These are phyloP conservation scores for Rheum nobile DNA, from an alignment of 148 eudicot species.

Conservation along the genomic window DNA sequence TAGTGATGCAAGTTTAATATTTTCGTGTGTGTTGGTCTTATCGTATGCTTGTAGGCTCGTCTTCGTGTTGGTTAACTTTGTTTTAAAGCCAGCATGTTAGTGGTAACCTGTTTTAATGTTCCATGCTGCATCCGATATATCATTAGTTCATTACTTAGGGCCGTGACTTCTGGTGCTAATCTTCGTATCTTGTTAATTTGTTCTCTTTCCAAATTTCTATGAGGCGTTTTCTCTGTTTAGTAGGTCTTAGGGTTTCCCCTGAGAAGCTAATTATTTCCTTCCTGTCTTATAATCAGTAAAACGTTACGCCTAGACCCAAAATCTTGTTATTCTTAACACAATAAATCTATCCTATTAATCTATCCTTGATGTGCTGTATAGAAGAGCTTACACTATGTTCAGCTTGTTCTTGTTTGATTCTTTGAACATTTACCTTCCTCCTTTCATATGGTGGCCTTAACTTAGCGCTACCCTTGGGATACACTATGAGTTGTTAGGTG, in stretches of 20 bases:
- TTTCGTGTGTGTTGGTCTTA: not conserved
- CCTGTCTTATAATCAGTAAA: not conserved
- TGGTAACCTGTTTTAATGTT: not conserved
- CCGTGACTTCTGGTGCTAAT: not conserved
- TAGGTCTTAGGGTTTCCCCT: not conserved
- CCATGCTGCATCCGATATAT: not conserved
- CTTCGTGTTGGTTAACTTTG: not conserved
- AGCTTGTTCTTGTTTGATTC: not conserved
- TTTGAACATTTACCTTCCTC: not conserved
- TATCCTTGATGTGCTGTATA: constrained; percentile 8
- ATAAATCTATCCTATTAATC: not conserved
- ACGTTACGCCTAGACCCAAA: constrained; percentile 10
- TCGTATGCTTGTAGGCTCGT: not conserved
- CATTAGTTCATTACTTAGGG: not conserved
- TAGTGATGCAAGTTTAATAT: not conserved
- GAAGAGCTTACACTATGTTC: not conserved
- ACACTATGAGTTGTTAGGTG: not conserved
- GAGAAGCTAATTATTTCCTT: not conserved
- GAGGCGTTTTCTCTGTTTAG: not conserved
- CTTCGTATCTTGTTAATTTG: not conserved
- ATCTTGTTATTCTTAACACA: not conserved
- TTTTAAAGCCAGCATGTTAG: not conserved
- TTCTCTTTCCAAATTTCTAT: not conserved
- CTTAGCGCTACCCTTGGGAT: too few species aligned
- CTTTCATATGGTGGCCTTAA: too few species aligned